A percentile compares a stretch with the other conserved stretches of the same genome.
Evolutionary conservation across 192 early-diverging fungal genomes (phyloP).

Genomic region (Coemansia sp.): DNA sequence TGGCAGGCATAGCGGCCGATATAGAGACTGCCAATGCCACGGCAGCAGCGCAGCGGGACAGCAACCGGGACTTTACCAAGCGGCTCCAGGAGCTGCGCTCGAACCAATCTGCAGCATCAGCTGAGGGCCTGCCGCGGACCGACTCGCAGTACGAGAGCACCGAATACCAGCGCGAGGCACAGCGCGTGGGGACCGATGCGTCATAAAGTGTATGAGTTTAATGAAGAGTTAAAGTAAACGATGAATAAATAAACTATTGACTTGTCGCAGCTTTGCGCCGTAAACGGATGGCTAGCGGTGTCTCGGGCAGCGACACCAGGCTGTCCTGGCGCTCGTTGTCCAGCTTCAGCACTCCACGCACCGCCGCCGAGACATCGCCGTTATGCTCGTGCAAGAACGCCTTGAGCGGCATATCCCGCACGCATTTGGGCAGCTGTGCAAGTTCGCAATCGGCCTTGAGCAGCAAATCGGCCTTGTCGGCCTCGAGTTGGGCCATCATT

Average conservation of each 20-base stretch:
- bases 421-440: slow-evolving; percentile 39
- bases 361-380: slow-evolving; percentile 38
- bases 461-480: slow-evolving; percentile 35
- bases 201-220: neutral
- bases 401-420: slow-evolving; percentile 45
- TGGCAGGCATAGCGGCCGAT: slow-evolving; percentile 8
- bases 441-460: slow-evolving; percentile 50
- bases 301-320: slow-evolving; percentile 25
- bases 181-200: slow-evolving; percentile 1
- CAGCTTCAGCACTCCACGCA: slow-evolving; percentile 29
- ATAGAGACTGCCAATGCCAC: slow-evolving; percentile 15
- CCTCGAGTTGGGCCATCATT: slow-evolving; percentile 43
- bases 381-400: slow-evolving; percentile 39
- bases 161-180: slow-evolving; percentile 39
- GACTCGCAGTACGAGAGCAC: slow-evolving; percentile 44
- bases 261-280: slow-evolving; percentile 24
- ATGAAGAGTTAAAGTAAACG: neutral
- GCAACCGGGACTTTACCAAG: slow-evolving; percentile 26
- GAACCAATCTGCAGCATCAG: neutral
- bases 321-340: slow-evolving; percentile 8
- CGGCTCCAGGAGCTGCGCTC: slow-evolving; percentile 27
- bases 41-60: slow-evolving; percentile 7
- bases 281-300: slow-evolving; percentile 33
- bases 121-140: slow-evolving; percentile 8
- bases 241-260: slow-evolving; percentile 1